Conservation (phyloP, 2,329 filamentous ascomycete species). For the Malbranchea cinnamomea region DNA sequence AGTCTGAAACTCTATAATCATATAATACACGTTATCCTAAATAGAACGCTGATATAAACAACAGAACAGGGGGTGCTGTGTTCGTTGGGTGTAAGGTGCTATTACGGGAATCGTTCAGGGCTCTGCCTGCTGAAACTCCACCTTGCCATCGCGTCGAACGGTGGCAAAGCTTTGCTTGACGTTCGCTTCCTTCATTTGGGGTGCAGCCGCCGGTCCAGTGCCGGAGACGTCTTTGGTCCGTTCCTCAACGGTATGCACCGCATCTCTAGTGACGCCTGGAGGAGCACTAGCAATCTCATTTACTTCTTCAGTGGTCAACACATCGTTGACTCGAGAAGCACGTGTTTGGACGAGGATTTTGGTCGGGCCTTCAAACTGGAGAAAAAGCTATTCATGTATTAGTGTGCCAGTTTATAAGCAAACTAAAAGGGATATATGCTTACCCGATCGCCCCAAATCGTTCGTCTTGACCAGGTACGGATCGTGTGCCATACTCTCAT, state of each 20-base stretch:
- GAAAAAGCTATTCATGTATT: constrained; percentile 46
- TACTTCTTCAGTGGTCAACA: constrained; percentile 61
- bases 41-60: too few relatives aligned
- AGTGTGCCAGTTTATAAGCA: background rate
- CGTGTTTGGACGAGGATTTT: constrained; percentile 81
- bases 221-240: constrained; percentile 20
- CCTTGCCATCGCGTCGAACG: constrained; percentile 7
- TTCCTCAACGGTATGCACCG: constrained; percentile 30
- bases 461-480: constrained; percentile 62
- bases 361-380: constrained; percentile 75
- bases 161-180: constrained; percentile 5
- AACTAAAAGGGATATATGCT: constrained; percentile 11
- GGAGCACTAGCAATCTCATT: constrained; percentile 81
- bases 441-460: constrained; percentile 82
- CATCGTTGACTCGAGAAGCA: constrained; percentile 63
- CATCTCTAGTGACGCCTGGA: constrained; percentile 51
- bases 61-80: too few relatives aligned
- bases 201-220: constrained; percentile 1
- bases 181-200: constrained; percentile 2
- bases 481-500: constrained; percentile 51
- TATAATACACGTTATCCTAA: too few relatives aligned
- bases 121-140: constrained; percentile 7
- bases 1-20: too few relatives aligned
- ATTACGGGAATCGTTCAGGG: too few relatives aligned
- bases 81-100: too few relatives aligned